Evolutionary conservation across 2,329 filamentous ascomycete genomes (phyloP).

Genomic region (Thielaviopsis euricoi): DNA sequence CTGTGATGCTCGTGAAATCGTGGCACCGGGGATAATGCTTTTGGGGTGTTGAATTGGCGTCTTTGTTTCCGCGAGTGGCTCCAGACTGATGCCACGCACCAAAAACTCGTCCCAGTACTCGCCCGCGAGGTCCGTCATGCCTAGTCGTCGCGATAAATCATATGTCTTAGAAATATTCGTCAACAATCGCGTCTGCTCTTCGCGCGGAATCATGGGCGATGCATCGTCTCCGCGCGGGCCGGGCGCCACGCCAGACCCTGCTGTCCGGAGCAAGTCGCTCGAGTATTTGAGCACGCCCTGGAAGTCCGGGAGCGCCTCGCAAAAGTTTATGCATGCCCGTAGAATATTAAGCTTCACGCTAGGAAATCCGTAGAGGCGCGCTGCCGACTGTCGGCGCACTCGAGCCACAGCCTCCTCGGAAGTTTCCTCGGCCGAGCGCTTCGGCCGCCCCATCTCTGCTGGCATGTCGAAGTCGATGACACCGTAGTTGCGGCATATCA

Average conservation of each 20-base stretch:
- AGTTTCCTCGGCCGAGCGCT: slow-evolving; percentile 23
- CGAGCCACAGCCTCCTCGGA: slow-evolving; percentile 37
- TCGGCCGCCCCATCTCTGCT: slow-evolving; percentile 12
- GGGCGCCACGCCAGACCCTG: slow-evolving; percentile 64
- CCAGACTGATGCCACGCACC: slow-evolving; percentile 58
- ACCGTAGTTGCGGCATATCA: slow-evolving; percentile 47
- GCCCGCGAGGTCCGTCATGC: slow-evolving; percentile 51
- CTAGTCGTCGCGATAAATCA: slow-evolving; percentile 57
- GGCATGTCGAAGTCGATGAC: slow-evolving; percentile 35
- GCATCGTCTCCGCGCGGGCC: slow-evolving; percentile 51
- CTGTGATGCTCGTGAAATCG: slow-evolving; percentile 35
- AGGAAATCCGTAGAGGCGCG: slow-evolving; percentile 58
- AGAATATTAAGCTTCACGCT: slow-evolving; percentile 75
- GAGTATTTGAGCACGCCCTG: slow-evolving; percentile 79
- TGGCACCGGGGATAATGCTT: slow-evolving; percentile 34
- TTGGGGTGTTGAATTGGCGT: slow-evolving; percentile 50
- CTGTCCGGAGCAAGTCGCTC: slow-evolving; percentile 64
- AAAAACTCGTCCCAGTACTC: slow-evolving; percentile 98
- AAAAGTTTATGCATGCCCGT: slow-evolving; percentile 80
- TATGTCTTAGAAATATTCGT: slow-evolving; percentile 78
- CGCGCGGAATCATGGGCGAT: slow-evolving; percentile 52
- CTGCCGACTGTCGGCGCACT: slow-evolving; percentile 41
- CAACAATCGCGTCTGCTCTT: slow-evolving; percentile 73
- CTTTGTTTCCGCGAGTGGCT: slow-evolving; percentile 41
- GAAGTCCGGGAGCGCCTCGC: slow-evolving; percentile 84